phyloP scores from a whole-genome alignment of 1,284 basidiomycete species.

The Puccinia polysora region DNA sequence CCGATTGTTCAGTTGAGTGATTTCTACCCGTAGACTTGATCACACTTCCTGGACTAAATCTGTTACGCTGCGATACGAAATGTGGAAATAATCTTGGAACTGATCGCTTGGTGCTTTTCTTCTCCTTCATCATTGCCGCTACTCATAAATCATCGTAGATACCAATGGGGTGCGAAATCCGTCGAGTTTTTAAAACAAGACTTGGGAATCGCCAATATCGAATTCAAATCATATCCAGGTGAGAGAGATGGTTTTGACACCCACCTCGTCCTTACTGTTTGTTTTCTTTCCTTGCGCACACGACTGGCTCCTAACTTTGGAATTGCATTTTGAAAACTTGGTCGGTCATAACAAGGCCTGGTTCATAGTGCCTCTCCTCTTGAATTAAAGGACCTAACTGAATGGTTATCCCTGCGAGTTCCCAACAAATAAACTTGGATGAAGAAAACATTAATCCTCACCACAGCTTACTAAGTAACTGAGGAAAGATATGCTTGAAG shows the following conservation, averaged over 20 bases:
- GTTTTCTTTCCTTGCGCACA: no score
- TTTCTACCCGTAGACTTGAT: no score
- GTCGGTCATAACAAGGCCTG: constrained; percentile 7
- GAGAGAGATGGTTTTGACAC: background rate
- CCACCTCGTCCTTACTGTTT: background rate
- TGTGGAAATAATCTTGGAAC: no score
- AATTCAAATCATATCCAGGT: constrained; percentile 36
- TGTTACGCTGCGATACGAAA: no score
- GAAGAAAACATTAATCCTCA: background rate
- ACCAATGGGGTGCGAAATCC: constrained; percentile 24
- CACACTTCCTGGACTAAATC: no score
- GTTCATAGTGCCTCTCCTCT: constrained; percentile 24
- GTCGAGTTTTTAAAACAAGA: constrained; percentile 20
- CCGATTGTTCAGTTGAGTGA: constrained; percentile 7
- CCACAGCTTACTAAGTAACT: background rate
- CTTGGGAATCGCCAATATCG: constrained; percentile 7
- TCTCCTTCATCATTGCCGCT: background rate
- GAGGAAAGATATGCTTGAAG: background rate
- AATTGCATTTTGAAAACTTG: background rate
- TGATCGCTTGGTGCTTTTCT: background rate
- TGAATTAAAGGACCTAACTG: constrained; percentile 9
- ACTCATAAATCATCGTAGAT: background rate
- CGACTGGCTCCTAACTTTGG: background rate
- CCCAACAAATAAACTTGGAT: constrained; percentile 11
- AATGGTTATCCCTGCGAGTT: constrained; percentile 7